Evolutionary conservation across 2,329 filamentous ascomycete species (phyloP).

Genomic region (Fusarium incarnatum): DNA sequence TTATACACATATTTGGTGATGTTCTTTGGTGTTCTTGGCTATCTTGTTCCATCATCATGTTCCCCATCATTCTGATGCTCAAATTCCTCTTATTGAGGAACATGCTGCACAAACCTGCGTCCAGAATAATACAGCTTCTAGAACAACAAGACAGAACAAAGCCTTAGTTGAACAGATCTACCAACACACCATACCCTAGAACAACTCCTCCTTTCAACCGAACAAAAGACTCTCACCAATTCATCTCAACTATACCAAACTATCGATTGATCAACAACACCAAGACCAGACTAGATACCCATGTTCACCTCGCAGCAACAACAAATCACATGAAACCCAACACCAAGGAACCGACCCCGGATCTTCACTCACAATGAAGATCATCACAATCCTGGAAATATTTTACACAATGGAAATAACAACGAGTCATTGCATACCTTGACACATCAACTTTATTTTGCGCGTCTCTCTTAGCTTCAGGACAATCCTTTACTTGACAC

Average conservation of each 20-base stretch:
- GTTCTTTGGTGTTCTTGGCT: background rate
- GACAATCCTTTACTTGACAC: background rate
- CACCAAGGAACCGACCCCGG: background rate
- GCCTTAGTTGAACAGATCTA: background rate
- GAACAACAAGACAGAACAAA: background rate
- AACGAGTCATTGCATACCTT: background rate
- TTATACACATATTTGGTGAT: background rate
- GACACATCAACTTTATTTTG: background rate
- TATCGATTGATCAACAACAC: no score
- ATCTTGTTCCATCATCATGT: no score
- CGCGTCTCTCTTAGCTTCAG: background rate
- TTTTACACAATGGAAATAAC: background rate
- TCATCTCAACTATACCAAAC: no score
- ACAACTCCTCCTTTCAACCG: background rate
- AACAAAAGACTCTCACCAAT: no score
- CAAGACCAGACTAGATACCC: background rate
- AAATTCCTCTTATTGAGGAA: background rate
- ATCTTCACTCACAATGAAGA: constrained; percentile 9
- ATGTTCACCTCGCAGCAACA: background rate
- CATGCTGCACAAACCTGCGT: background rate
- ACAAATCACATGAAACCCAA: background rate
- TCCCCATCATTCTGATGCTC: background rate
- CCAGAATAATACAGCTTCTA: background rate
- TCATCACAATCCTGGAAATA: background rate
- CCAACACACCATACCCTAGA: background rate